Evolutionary conservation across 371 early-diverging fungal species (phyloP).

Genomic region (Rhizopus microsporus): DNA sequence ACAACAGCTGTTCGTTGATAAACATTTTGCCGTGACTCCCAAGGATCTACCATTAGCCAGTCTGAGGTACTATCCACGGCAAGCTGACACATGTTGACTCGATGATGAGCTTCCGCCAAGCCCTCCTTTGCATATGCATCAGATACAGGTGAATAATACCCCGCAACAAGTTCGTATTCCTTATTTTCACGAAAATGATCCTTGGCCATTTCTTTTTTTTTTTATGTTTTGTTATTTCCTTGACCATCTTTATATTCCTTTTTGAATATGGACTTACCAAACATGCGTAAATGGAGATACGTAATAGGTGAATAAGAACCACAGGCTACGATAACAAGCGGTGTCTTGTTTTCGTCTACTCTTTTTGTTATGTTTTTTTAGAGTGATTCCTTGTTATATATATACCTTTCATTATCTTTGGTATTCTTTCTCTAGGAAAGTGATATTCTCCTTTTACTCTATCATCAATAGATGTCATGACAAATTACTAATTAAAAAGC

Average conservation of each 20-base stretch:
- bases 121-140: conserved; percentile 93
- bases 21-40: conserved; percentile 84
- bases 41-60: conserved; percentile 96
- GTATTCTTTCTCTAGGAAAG: conserved; percentile 35
- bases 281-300: conserved; percentile 96
- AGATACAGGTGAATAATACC: conserved; percentile 96
- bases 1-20: conserved; percentile 90
- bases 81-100: conserved; percentile 91
- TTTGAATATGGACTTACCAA: conserved; percentile 65
- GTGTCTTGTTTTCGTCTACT: conserved; percentile 78
- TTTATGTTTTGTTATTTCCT: conserved; percentile 8
- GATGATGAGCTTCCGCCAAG: conserved; percentile 78
- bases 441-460: background rate
- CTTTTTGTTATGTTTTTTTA: background rate
- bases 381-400: background rate
- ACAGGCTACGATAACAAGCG: conserved; percentile 95
- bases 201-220: conserved; percentile 83
- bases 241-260: too few relatives aligned
- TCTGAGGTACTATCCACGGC: conserved; percentile 79
- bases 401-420: conserved; percentile 10
- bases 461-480: background rate
- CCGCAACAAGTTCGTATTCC: conserved; percentile 87
- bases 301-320: conserved; percentile 98
- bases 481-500: too few relatives aligned
- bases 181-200: conserved; percentile 76